Evolutionary conservation across 1,284 basidiomycete species (phyloP).

Genomic region (Ceratorhiza oryzae-sativae): DNA sequence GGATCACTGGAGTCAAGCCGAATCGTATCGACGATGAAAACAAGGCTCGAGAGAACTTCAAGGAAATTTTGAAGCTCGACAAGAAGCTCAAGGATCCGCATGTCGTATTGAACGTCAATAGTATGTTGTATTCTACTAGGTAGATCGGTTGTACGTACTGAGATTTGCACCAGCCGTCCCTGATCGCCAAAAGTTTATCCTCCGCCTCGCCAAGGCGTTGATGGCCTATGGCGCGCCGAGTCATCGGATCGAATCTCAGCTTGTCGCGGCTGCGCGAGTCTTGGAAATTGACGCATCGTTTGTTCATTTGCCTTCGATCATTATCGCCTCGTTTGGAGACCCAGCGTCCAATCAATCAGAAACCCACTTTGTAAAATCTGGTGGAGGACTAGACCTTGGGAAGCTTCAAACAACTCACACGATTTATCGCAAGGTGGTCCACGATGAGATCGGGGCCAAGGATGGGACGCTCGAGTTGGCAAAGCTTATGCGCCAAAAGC

Average conservation of each 20-base stretch:
- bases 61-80: constrained; percentile 10
- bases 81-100: constrained; percentile 16
- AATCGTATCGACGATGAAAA: constrained; percentile 43
- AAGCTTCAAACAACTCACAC: constrained; percentile 77
- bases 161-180: constrained; percentile 55
- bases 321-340: constrained; percentile 84
- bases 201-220: constrained; percentile 68
- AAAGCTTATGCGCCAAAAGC: constrained; percentile 60
- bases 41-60: constrained; percentile 37
- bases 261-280: constrained; percentile 76
- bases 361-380: constrained; percentile 81
- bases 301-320: constrained; percentile 78
- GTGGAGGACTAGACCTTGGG: constrained; percentile 76
- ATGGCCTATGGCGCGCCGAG: constrained; percentile 75
- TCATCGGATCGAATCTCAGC: constrained; percentile 73
- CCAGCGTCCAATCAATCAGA: constrained; percentile 73
- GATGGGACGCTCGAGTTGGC: constrained; percentile 64
- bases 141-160: background rate
- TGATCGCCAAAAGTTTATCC: constrained; percentile 66
- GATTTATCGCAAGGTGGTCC: constrained; percentile 80
- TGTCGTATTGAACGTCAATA: constrained; percentile 34
- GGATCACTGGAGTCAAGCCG: constrained; percentile 41
- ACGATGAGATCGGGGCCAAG: constrained; percentile 82
- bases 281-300: constrained; percentile 85
- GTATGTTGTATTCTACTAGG: constrained; percentile 3